Evolutionary conservation across 345 rosid genomes (phyloP), one percentile per base, ranked within the genome.

Genomic region (Eucalyptus erythrocorys): DNA sequence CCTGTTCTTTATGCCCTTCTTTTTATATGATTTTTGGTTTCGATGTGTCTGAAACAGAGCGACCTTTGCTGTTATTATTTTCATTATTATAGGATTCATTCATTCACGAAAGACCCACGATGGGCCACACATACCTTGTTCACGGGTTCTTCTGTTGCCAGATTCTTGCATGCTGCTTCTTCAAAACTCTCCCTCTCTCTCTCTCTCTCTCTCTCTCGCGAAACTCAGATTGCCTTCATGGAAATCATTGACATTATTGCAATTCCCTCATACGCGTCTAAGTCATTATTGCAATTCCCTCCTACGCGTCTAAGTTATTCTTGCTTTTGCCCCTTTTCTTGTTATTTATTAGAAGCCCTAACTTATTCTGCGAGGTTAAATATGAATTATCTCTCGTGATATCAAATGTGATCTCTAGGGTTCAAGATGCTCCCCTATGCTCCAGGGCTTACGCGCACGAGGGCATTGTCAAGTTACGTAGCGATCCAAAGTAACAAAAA

Each of bases 111-210:
- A 61, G 30, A 88, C 27, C 59, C 66, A 51, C 40, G 42, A 89
- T 87, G 94, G 94, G 93, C 91, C 93, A 93, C 81, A 88, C 47
- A 68, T 40, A 10, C 27, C 88, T 82, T 48, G 87, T 89, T 94
- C 95, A 94, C 94, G 94, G 95, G 95, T 91, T 91, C 89, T 94
- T 91, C 92, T 76, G 84, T 76, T 94, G 81, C 93, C 89, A 91
- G 92, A 93, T 93, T 94, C 95, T 92, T 92, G 88, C 87, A 85
- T 91, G 86, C 90, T 86, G 64, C 87, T 88, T 90, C 87, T 50
- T 85, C 27, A 89, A 87, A 48, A 61, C 86, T 87, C 88, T 91
- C n/a, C n/a, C 90, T 37, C 87, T 45, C 84, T 59, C 85, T 87
- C 79, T 50, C 68, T 48, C 71, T 27, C 86, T 57, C 64, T 64